phyloP scores from a whole-genome alignment of 2,329 filamentous ascomycete species.

The Talaromyces sp. region DNA sequence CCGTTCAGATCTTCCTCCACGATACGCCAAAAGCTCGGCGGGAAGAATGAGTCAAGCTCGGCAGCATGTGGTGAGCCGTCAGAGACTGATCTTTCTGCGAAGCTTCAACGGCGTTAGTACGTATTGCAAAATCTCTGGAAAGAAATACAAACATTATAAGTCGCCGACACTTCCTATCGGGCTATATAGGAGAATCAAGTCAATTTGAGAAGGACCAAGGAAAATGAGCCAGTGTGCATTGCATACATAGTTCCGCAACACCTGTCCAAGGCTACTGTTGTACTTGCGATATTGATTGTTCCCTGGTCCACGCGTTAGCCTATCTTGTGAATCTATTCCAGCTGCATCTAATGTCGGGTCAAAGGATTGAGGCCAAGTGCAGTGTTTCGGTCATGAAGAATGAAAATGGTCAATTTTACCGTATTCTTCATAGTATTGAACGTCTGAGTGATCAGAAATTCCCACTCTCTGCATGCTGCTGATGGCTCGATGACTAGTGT shows the following conservation, averaged over 20 bases:
- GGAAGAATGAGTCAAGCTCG: conserved; percentile 8
- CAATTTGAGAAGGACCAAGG: background rate
- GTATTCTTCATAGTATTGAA: conserved; percentile 9
- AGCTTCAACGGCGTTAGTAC: background rate
- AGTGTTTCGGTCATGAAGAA: background rate
- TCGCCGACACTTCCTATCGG: background rate
- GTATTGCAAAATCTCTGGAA: background rate
- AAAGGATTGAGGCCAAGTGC: background rate
- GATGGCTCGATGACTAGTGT: background rate
- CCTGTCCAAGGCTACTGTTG: background rate
- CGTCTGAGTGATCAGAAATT: background rate
- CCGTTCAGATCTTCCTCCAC: conserved; percentile 16
- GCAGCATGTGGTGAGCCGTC: background rate
- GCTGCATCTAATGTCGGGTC: background rate
- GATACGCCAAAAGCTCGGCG: conserved; percentile 12
- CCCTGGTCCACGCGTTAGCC: background rate
- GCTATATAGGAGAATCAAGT: background rate
- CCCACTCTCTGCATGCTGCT: background rate
- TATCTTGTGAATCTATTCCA: background rate
- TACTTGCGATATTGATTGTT: background rate
- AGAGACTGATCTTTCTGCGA: conserved; percentile 1
- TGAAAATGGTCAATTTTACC: background rate
- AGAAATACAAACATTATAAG: conserved; percentile 6
- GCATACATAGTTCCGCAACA: conserved; percentile 2
- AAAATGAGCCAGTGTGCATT: background rate